Evolutionary conservation across 306 rosid genomes (phyloP).

Genomic region (Prunus mume): DNA sequence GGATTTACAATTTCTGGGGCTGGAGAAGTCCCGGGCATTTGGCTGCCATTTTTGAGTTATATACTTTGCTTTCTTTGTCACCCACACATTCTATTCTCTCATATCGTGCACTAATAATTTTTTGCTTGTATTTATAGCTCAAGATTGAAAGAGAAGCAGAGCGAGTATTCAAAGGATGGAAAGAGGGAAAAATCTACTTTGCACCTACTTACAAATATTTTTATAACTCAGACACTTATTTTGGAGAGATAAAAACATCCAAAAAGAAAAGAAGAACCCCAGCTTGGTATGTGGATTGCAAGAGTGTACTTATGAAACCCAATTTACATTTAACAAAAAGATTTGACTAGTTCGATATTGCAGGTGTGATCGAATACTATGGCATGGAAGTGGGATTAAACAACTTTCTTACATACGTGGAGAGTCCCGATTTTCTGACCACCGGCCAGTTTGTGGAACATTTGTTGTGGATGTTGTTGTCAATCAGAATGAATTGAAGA

Average conservation of each 20-base stretch:
- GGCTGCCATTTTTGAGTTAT: background rate
- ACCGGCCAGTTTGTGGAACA: slow-evolving; percentile 78
- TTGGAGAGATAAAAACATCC: slow-evolving; percentile 62
- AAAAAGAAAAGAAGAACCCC: slow-evolving; percentile 92
- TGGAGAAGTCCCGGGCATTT: background rate
- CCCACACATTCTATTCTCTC: background rate
- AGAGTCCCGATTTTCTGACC: slow-evolving; percentile 81
- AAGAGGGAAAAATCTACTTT: slow-evolving; percentile 85
- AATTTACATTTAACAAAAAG: background rate
- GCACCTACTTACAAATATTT: slow-evolving; percentile 96
- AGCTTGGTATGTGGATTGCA: slow-evolving; percentile 65
- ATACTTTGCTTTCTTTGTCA: background rate
- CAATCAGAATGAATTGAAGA: slow-evolving; percentile 39
- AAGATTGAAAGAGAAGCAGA: slow-evolving; percentile 92
- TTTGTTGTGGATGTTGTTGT: slow-evolving; percentile 63
- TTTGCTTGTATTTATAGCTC: slow-evolving; percentile 47
- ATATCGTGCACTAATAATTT: background rate
- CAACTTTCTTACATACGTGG: slow-evolving; percentile 66
- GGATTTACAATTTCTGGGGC: background rate
- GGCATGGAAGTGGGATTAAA: slow-evolving; percentile 79
- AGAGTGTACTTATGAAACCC: slow-evolving; percentile 3
- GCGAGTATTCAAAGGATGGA: slow-evolving; percentile 83
- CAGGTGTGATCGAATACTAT: slow-evolving; percentile 95
- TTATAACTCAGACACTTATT: slow-evolving; percentile 78
- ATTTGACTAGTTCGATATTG: slow-evolving; percentile 25